phyloP scores from a whole-genome alignment of 1,284 basidiomycete genomes.

The Naganishia liquefaciens region DNA sequence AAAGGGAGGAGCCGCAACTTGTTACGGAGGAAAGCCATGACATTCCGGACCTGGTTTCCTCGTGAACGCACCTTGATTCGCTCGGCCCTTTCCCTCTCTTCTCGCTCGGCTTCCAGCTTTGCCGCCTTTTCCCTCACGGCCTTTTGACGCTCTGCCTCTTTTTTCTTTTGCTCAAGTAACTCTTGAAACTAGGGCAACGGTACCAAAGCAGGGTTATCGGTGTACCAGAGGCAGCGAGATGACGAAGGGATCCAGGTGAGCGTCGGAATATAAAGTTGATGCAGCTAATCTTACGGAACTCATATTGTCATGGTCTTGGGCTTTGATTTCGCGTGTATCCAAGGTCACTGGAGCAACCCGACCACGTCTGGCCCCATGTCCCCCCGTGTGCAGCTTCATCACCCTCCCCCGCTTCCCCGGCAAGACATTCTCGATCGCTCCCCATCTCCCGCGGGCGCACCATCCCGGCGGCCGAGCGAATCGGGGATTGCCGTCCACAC shows the following conservation, averaged over 20 bases:
- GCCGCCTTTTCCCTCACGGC: conserved; percentile 22
- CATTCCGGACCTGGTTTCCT: no score
- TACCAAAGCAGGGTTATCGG: no score
- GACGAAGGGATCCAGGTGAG: neutral
- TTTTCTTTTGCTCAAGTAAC: conserved; percentile 29
- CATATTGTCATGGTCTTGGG: conserved; percentile 3
- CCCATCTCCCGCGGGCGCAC: neutral
- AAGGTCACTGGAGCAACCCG: no score
- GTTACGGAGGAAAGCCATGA: neutral
- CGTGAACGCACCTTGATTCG: conserved; percentile 9
- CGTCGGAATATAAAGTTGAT: neutral
- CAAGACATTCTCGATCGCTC: neutral
- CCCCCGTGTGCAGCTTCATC: no score
- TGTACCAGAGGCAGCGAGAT: no score
- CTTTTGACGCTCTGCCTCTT: conserved; percentile 23
- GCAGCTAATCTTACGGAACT: conserved; percentile 16
- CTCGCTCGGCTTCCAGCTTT: conserved; percentile 11
- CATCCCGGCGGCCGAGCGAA: neutral
- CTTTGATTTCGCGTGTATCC: no score
- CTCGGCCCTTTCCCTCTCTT: conserved; percentile 17
- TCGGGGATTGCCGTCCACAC: conserved; percentile 1
- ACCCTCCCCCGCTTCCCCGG: neutral
- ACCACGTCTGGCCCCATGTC: no score
- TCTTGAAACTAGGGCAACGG: conserved; percentile 31
- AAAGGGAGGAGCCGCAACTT: no score